Evolutionary conservation across 2,329 filamentous ascomycete species (phyloP), one percentile per base, ranked within the genome.

Genomic region (Penicillium verrucosum): DNA sequence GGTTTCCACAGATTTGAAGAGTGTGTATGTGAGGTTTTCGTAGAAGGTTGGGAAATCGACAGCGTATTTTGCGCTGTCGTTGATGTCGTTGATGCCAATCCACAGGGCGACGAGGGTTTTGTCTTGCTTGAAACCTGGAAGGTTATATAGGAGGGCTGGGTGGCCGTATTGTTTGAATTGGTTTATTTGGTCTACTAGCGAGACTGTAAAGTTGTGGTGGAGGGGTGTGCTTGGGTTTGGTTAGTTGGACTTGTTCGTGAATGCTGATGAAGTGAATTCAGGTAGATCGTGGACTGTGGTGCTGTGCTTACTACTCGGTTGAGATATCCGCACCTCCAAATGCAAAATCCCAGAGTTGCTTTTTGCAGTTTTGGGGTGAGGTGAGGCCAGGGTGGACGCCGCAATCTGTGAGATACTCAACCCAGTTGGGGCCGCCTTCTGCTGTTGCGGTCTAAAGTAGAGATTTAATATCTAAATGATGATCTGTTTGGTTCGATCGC

Each of bases 1-100:
- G 0, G 68, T 70, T 25, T 74, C 66, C 9, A 81, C 70, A 16
- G 74, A 73, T 14, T 68, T 57, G 54, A 82, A 79, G 1, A 80
- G 69, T 0, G 75, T 70, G 4, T 50, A 50, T 36, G 79, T 73
- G 5, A 82, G 66, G 11, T 68, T 64, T 4, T 75, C 67, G 63
- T 82, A 83, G 60, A 81, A 77, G 0, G 63, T 68, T 3, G 73
- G 70, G 58, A 82, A 82, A 11, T 74, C 70, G 12, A 78, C 72
- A 32, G 70, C 72, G 46, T 75, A 77, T 40, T 77, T 74, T 14
- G 69, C 72, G 7, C 77, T 77, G 63, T 85, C 81, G 59, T 74
- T 76, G 58, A 85, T 81, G 55, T 85, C 82, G 64, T 85, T 85
- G 57, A 84, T 71, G 3, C 80, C 82, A 44, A 84, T 85, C 78